Conservation (phyloP, 768 basidiomycete species). For the Pleurotus ostreatus region DNA sequence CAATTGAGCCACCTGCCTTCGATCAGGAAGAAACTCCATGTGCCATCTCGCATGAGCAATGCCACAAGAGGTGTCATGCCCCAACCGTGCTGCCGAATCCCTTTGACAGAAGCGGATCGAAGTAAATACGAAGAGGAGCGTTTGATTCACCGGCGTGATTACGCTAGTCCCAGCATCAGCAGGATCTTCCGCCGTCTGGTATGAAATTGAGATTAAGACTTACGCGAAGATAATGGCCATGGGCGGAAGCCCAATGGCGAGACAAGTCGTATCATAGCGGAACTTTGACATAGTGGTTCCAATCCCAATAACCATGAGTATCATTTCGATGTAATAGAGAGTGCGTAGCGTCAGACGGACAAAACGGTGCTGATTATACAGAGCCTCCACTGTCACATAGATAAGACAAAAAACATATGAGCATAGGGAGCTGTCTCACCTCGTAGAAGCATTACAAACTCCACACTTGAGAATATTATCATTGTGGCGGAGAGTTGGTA, state of each 20-base stretch:
- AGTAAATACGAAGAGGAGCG: not conserved
- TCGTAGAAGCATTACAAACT: constrained; percentile 37
- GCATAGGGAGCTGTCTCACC: constrained; percentile 17
- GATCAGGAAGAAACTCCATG: constrained; percentile 13
- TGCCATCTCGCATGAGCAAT: constrained; percentile 15
- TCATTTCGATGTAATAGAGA: constrained; percentile 25
- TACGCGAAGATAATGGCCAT: constrained; percentile 29
- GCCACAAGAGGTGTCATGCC: constrained; percentile 5
- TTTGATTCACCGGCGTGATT: not conserved
- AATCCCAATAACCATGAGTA: constrained; percentile 26
- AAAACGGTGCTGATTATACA: constrained; percentile 31
- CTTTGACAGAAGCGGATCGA: constrained; percentile 21
- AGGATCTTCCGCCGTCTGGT: no score
- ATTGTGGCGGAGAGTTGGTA: constrained; percentile 32
- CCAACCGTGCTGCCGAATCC: constrained; percentile 21
- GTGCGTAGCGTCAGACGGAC: constrained; percentile 21
- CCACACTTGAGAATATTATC: constrained; percentile 26
- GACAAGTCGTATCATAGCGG: constrained; percentile 29
- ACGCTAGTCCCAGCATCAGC: not conserved
- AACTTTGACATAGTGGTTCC: constrained; percentile 24
- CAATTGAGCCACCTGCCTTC: constrained; percentile 11
- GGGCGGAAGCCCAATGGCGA: constrained; percentile 21
- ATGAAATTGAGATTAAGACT: not conserved
- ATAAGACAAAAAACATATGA: not conserved
- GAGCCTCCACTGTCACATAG: constrained; percentile 26